Evolutionary conservation across 352 stramenopile genomes (phyloP).

Genomic region (Pythium aquatile): DNA sequence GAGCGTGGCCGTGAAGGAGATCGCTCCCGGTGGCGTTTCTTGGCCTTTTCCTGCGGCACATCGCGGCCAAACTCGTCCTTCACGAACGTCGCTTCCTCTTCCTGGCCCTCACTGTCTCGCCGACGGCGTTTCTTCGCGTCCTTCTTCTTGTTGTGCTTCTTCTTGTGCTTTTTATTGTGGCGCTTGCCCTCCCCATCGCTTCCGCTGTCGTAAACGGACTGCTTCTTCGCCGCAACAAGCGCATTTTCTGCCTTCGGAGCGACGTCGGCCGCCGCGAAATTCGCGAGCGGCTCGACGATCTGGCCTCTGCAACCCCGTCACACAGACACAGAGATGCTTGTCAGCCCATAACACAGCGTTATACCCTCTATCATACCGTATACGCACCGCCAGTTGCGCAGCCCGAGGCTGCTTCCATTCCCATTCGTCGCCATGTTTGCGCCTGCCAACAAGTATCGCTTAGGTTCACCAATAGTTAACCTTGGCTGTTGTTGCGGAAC

Average conservation of each 20-base stretch:
- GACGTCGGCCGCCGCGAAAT: conserved; percentile 18
- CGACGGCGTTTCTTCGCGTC: neutral
- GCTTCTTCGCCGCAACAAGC: neutral
- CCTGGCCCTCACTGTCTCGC: neutral
- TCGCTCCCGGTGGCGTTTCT: conserved; percentile 22
- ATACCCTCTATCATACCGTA: neutral
- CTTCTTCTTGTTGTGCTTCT: conserved; percentile 33
- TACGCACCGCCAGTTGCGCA: conserved; percentile 41
- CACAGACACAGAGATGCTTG: neutral
- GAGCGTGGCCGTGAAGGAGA: conserved; percentile 16
- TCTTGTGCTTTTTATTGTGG: conserved; percentile 27
- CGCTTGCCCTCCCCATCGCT: neutral
- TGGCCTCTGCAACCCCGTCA: conserved; percentile 25
- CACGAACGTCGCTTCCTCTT: conserved; percentile 10
- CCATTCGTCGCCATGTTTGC: neutral
- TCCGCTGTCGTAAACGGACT: neutral
- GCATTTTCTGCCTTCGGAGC: neutral
- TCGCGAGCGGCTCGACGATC: conserved; percentile 29
- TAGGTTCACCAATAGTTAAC: conserved; percentile 1
- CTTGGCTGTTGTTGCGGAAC: neutral
- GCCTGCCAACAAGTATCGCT: too few relatives aligned
- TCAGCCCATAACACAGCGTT: too few relatives aligned
- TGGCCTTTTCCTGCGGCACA: conserved; percentile 33
- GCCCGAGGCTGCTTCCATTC: conserved; percentile 21
- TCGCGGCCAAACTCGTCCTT: conserved; percentile 86